Evolutionary conservation across 2,329 filamentous ascomycete genomes (phyloP).

Genomic region (Ampelomyces quisqualis): DNA sequence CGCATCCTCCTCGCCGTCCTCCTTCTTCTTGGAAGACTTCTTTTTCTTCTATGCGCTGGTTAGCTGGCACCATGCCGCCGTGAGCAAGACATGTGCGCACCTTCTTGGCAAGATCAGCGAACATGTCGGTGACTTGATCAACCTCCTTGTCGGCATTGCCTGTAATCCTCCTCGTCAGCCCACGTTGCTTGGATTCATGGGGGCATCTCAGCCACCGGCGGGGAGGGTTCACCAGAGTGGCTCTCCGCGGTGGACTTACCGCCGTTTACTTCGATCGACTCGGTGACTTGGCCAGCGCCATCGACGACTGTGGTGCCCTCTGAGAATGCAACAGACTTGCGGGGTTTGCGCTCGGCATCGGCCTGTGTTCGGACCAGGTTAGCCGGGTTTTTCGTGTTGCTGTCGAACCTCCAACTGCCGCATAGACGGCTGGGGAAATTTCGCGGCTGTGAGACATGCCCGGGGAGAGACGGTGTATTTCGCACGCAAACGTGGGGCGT

Average conservation of each 20-base stretch:
- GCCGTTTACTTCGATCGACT: conserved; percentile 68
- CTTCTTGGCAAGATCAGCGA: conserved; percentile 71
- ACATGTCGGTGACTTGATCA: conserved; percentile 62
- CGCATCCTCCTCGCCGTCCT: conserved; percentile 53
- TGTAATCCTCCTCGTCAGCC: conserved; percentile 27
- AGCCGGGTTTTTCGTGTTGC: conserved; percentile 6
- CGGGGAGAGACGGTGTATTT: conserved; percentile 16
- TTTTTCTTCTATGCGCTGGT: conserved; percentile 58
- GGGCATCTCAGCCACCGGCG: conserved; percentile 21
- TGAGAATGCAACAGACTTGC: conserved; percentile 93
- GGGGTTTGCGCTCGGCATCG: conserved; percentile 65
- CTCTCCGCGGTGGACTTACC: conserved; percentile 79
- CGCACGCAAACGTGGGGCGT: conserved; percentile 26
- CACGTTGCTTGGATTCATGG: conserved; percentile 7
- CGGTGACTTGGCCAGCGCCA: conserved; percentile 80
- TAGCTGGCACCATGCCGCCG: not conserved
- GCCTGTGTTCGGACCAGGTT: conserved; percentile 42
- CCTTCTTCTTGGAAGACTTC: conserved; percentile 60
- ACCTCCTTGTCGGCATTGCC: conserved; percentile 56
- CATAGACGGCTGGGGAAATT: not conserved
- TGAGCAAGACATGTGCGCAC: conserved; percentile 7
- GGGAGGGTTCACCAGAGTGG: conserved; percentile 51
- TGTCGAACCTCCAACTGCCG: not conserved
- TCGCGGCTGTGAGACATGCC: conserved; percentile 1
- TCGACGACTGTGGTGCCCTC: conserved; percentile 86